Base-by-base conservation (phyloP, 208 protist genomes). In the Crithidia brevicula region DNA sequence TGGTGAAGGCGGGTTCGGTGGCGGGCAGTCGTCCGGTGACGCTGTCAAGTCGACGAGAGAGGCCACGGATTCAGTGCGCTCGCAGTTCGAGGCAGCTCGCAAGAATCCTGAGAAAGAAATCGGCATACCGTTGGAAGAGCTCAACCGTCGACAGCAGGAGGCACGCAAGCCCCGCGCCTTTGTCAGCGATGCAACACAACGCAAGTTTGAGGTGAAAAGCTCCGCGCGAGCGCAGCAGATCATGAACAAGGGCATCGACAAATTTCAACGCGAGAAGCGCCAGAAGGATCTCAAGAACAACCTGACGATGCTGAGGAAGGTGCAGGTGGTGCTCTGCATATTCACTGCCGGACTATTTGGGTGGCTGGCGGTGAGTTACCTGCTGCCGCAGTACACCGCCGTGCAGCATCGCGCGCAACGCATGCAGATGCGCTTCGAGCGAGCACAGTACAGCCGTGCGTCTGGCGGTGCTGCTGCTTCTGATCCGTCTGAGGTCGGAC, bases 171-270 rank as follows among this genome's bases (percentile, higher is more conserved):
- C 87, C 20, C 84, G 79, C 50, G 72, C 58, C 25, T 92, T 81
- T 69, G 73, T 83, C 5, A 88, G 81, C 36, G 64, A 80, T 0
- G 43, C 57, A 3, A 82, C 80, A 0, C 66, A 69, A 20, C 76
- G 80, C 6, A 49, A 46, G 43, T 93, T 96, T 52, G 86, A 91
- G 22, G 88, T 96, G 66, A 89, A 87, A 69, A 93, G 90, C 74
- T 89, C 86, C 18, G 74, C 90, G 13, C 80, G 90, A 15, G 87
- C 90, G 33, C 87, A 93, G 74, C 90, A 96, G 69, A 91, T 96
- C 31, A 87, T 96, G 85, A 86, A 82, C 46, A 59, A 79, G 16
- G 90, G 90, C 16, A 63, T 93, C 18, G 67, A 83, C 42, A 77
- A 74, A 53, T 67, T 54, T n/a, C 83, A 92, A 73, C 83, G 79